These are phyloP conservation scores for Castanopsis chinensis DNA, from an alignment of 306 rosid species.

Conservation along the genomic window DNA sequence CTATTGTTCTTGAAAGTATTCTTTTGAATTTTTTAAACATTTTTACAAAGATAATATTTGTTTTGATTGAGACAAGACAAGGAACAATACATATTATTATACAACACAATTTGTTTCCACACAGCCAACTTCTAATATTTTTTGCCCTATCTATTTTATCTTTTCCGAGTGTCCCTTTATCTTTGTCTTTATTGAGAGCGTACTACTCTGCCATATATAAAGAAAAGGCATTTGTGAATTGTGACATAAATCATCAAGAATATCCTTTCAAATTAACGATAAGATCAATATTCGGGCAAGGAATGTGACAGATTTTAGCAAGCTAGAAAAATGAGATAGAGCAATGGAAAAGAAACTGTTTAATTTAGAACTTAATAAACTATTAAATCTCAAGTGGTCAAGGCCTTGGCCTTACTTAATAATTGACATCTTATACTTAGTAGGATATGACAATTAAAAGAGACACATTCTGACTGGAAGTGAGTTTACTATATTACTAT, in stretches of 20 bases:
- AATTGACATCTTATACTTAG: neutral
- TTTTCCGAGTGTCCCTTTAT: conserved; percentile 12
- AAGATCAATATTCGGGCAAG: conserved; percentile 5
- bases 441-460: conserved; percentile 15
- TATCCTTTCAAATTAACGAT: conserved; percentile 19
- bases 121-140: neutral
- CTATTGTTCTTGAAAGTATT: neutral
- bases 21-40: neutral
- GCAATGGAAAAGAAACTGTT: conserved; percentile 8
- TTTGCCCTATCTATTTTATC: conserved; percentile 4
- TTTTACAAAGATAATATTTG: neutral
- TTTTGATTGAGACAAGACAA: neutral
- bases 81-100: neutral
- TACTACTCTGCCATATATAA: neutral
- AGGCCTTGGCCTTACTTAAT: neutral
- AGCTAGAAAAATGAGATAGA: conserved; percentile 24
- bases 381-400: neutral
- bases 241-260: conserved; percentile 18
- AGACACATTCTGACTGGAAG: neutral
- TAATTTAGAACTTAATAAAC: neutral
- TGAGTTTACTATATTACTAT: too few relatives aligned
- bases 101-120: neutral
- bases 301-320: conserved; percentile 17
- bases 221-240: conserved; percentile 5
- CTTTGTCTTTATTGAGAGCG: conserved; percentile 16